A percentile compares a stretch with the other conserved stretches of the same genome.
Conservation (phyloP, 768 basidiomycete species). For the Xerocomellus dryophilus region DNA sequence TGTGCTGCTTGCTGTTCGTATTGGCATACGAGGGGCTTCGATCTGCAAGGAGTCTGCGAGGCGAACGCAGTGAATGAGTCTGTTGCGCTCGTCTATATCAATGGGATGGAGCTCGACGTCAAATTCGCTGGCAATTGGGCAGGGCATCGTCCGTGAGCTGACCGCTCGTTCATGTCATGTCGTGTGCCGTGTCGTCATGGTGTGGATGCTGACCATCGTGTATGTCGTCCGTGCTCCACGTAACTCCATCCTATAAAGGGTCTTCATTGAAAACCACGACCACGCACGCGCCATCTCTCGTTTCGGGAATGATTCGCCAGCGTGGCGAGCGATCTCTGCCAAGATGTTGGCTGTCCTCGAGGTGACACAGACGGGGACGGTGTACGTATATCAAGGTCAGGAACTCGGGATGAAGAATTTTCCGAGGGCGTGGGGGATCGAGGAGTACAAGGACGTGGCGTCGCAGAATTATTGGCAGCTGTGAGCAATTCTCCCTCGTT, state of each 20-base stretch:
- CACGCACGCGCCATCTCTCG: conserved; percentile 61
- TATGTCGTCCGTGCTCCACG: conserved; percentile 7
- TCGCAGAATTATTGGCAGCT: conserved; percentile 56
- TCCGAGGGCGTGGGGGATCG: conserved; percentile 59
- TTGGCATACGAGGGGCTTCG: not conserved
- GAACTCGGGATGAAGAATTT: conserved; percentile 69
- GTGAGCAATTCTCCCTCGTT: conserved; percentile 29
- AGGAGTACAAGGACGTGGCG: conserved; percentile 72
- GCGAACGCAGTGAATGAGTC: conserved; percentile 15
- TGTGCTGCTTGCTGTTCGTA: not conserved
- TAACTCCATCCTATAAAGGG: conserved; percentile 29
- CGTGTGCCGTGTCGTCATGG: not conserved
- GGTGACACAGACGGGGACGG: conserved; percentile 59
- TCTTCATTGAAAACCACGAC: conserved; percentile 72
- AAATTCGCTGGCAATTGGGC: conserved; percentile 1
- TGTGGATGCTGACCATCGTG: conserved; percentile 18
- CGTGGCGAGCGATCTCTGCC: conserved; percentile 56
- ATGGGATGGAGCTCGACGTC: not conserved
- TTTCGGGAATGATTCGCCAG: conserved; percentile 56
- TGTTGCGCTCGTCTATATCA: conserved; percentile 2
- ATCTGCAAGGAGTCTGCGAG: conserved; percentile 17
- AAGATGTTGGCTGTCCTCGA: conserved; percentile 66
- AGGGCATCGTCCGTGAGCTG: not conserved
- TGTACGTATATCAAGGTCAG: conserved; percentile 74
- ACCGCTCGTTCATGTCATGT: conserved; percentile 7